phyloP scores from a whole-genome alignment of 306 rosid species.

The Vigna nakashimae region DNA sequence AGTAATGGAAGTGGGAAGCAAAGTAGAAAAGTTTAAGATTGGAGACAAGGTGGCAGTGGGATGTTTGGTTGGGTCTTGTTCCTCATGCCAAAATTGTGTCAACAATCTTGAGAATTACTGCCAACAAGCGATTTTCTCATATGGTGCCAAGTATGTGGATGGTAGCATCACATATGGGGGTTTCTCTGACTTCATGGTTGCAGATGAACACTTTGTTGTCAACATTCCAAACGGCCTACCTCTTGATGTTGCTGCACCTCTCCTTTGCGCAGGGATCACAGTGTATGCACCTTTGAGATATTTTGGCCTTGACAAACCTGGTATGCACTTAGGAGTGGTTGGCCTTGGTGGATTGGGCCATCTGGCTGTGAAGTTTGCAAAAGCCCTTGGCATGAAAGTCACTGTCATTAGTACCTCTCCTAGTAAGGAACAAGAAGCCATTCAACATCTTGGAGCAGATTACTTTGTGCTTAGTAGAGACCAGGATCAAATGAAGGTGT shows the following conservation, averaged over 20 bases:
- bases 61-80: constrained; percentile 37
- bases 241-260: constrained; percentile 32
- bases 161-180: constrained; percentile 39
- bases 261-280: constrained; percentile 42
- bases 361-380: background rate
- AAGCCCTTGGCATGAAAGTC: background rate
- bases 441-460: constrained; percentile 46
- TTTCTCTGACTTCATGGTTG: background rate
- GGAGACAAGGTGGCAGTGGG: constrained; percentile 28
- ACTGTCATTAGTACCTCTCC: constrained; percentile 36
- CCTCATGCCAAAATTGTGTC: constrained; percentile 45
- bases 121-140: constrained; percentile 35
- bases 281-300: constrained; percentile 52
- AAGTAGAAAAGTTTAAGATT: constrained; percentile 26
- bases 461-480: constrained; percentile 39
- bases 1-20: constrained; percentile 59
- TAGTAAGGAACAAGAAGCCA: constrained; percentile 42
- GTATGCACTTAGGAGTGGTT: constrained; percentile 20
- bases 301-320: constrained; percentile 53
- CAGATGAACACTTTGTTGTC: constrained; percentile 13
- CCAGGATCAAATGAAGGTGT: constrained; percentile 10
- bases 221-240: constrained; percentile 33
- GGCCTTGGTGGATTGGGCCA: background rate
- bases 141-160: constrained; percentile 22
- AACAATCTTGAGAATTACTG: constrained; percentile 54